Evolutionary conservation across 352 stramenopile genomes (phyloP).

Genomic region (Phytophthora tentaculata): DNA sequence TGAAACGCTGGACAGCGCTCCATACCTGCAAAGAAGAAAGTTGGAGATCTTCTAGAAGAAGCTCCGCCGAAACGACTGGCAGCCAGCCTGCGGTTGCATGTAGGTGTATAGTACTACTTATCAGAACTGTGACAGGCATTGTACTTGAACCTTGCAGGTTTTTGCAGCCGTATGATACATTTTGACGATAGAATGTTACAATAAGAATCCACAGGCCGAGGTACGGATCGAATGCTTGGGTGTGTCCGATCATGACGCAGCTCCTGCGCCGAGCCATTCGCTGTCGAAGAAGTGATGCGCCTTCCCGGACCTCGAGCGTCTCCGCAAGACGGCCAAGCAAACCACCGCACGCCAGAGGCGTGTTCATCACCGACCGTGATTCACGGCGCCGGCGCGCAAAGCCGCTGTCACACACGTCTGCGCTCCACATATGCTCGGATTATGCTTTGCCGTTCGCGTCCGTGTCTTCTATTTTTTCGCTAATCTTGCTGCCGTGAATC

Average conservation of each 20-base stretch:
- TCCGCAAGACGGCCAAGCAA: conserved; percentile 3
- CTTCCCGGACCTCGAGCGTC: conserved; percentile 20
- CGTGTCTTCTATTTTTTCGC: conserved; percentile 25
- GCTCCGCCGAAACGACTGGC: not conserved
- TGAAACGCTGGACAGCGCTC: not conserved
- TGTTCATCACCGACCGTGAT: too few relatives aligned
- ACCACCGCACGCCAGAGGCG: conserved; percentile 7
- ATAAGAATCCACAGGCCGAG: not conserved
- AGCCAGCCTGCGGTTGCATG: not conserved
- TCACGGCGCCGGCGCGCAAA: conserved; percentile 13
- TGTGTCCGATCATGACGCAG: conserved; percentile 3
- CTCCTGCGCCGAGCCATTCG: conserved; percentile 16
- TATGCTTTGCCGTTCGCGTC: conserved; percentile 20
- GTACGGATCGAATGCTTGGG: conserved; percentile 26
- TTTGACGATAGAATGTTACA: conserved; percentile 24
- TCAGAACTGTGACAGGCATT: not conserved
- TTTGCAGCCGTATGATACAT: conserved; percentile 21
- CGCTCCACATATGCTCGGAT: conserved; percentile 16
- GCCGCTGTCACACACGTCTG: conserved; percentile 8
- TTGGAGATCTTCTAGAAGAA: not conserved
- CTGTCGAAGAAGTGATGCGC: conserved; percentile 19
- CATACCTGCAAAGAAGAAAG: too few relatives aligned
- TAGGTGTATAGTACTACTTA: not conserved
- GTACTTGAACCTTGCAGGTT: not conserved
- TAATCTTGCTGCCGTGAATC: conserved; percentile 20